phyloP scores from a whole-genome alignment of 1,284 basidiomycete species.

The Acaromyces ingoldii region DNA sequence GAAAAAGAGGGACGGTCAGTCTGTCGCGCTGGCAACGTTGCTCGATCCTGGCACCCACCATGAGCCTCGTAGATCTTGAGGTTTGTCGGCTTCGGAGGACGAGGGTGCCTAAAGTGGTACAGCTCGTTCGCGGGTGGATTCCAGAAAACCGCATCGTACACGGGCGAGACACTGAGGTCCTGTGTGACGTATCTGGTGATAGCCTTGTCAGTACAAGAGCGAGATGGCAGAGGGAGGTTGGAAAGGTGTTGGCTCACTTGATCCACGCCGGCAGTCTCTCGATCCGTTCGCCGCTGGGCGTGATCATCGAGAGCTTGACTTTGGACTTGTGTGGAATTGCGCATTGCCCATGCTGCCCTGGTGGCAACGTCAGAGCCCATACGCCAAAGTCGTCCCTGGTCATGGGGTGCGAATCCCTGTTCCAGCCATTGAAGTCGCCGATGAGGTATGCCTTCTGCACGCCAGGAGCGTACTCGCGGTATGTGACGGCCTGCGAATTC shows the following conservation, averaged over 20 bases:
- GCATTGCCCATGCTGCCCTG: conserved; percentile 59
- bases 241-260: conserved; percentile 48
- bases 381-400: conserved; percentile 79
- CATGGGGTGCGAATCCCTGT: conserved; percentile 73
- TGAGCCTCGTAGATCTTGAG: conserved; percentile 94
- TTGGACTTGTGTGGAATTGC: conserved; percentile 92
- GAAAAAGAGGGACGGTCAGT: too few relatives aligned
- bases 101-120: conserved; percentile 77
- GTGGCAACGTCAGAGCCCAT: conserved; percentile 80
- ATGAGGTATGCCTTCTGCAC: conserved; percentile 75
- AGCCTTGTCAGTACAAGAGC: background rate
- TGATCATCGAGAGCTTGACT: conserved; percentile 64
- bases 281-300: conserved; percentile 72
- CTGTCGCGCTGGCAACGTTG: too few relatives aligned
- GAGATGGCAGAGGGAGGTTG: background rate
- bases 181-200: conserved; percentile 72
- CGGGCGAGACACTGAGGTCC: conserved; percentile 78
- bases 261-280: conserved; percentile 93
- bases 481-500: conserved; percentile 67
- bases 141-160: conserved; percentile 98
- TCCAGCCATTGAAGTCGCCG: conserved; percentile 95
- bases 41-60: conserved; percentile 44
- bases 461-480: conserved; percentile 94
- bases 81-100: conserved; percentile 64
- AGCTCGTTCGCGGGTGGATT: conserved; percentile 70